Evolutionary conservation across 2,329 filamentous ascomycete species (phyloP), one percentile per base, ranked within the genome.

Genomic region (Pseudonectria foliicola): DNA sequence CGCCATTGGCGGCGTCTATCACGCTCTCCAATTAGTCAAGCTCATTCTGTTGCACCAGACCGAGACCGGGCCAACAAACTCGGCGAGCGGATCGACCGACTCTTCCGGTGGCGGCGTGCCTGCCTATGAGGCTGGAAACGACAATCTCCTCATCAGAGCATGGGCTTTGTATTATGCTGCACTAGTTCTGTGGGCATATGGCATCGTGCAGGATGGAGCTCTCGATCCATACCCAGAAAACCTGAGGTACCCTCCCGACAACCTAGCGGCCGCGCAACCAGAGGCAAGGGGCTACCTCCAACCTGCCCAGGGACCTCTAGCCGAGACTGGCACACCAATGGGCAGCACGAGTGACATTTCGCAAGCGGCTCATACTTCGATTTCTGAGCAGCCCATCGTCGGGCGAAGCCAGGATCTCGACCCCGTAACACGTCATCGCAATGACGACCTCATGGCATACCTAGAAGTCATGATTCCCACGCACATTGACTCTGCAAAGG

Each of bases 111-210:
- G 12, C 44, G 46, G 1, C 28, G 44, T 3, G 49, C 45, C 50
- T 7, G 45, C 41, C 25, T 53, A 53, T 8, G 46, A 52, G 21
- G 50, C 50, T 18, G 42, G 46, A 7, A 45, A 43, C 2, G 50
- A 53, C 13, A 52, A 49, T 14, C 31, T 53, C 7, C 27, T 53
- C 6, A 45, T 44, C 10, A 42, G 50, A 27, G 40, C 50, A 2
- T 53, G 50, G 50, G 50, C 48, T 13, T 25, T 53, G 10, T 53
- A 53, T 28, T 53, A 53, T 38, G 50, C 50, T 2, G 43, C 50
- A 2, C 18, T 53, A n/a, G 50, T 53, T 3, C 25, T 53, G 3
- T 53, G 50, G 50, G 50, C 50, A 4, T 53, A 53, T 18, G 50
- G 50, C 11, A 51, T 37, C 8, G 50, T 53, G 11, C 50, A 53